These are phyloP conservation scores for Rhinocladiella mackenziei DNA, from an alignment of 2,329 filamentous ascomycete genomes.

Conservation along the genomic window DNA sequence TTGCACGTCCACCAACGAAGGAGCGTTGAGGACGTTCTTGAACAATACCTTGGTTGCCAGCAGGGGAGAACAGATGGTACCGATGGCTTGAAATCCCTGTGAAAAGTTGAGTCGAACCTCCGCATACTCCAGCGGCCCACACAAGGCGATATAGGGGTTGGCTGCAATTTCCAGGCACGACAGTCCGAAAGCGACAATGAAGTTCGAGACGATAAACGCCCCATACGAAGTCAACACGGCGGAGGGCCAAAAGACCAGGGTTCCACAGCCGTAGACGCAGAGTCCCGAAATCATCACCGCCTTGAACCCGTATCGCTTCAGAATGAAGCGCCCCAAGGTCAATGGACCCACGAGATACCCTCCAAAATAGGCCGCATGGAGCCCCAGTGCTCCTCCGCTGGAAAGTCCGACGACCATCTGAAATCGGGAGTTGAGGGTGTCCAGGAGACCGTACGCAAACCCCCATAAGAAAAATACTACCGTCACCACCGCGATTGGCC, in stretches of 20 bases:
- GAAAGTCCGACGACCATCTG: constrained; percentile 50
- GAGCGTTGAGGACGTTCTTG: constrained; percentile 45
- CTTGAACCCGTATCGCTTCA: constrained; percentile 60
- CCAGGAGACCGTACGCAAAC: constrained; percentile 81
- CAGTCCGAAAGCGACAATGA: constrained; percentile 58
- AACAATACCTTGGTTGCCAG: constrained; percentile 59
- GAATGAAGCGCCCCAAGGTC: constrained; percentile 51
- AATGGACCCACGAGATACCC: constrained; percentile 57
- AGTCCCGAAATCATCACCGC: constrained; percentile 58
- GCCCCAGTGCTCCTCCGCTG: constrained; percentile 46
- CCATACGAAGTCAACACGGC: constrained; percentile 59
- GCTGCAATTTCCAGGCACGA: constrained; percentile 58
- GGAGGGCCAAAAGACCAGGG: constrained; percentile 61
- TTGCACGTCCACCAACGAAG: constrained; percentile 57
- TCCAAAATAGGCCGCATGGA: constrained; percentile 58
- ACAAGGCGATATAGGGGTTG: constrained; percentile 61
- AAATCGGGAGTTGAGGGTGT: constrained; percentile 68
- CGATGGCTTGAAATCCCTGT: constrained; percentile 59
- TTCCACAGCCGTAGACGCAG: constrained; percentile 59
- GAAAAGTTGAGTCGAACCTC: constrained; percentile 59
- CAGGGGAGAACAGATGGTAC: constrained; percentile 56
- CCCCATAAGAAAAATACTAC: constrained; percentile 87
- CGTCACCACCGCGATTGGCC: constrained; percentile 62
- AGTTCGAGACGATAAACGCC: constrained; percentile 59
- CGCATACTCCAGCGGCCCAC: constrained; percentile 57